Conservation (phyloP, 202 grass and related monocot species). For the Miscanthus sacchariflorus region DNA sequence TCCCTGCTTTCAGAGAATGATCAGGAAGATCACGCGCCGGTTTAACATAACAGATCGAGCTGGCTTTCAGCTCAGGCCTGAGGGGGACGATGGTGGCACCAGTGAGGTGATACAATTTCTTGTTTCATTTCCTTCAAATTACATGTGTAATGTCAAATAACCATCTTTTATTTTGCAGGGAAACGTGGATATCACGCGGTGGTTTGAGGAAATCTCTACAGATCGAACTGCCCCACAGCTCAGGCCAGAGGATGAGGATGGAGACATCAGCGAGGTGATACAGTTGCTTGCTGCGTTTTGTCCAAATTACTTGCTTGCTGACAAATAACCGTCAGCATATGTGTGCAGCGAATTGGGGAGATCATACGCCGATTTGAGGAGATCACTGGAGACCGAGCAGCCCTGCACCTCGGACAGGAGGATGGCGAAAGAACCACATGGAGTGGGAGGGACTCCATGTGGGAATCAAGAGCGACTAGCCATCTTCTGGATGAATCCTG, state of each 20-base stretch:
- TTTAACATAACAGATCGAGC: background rate
- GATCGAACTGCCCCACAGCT: background rate
- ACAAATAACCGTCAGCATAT: background rate
- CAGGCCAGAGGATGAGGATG: constrained; percentile 8
- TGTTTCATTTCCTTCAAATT: background rate
- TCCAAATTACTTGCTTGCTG: background rate
- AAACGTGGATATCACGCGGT: background rate
- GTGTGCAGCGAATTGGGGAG: constrained; percentile 33
- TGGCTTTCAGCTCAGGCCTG: background rate
- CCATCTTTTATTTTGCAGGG: background rate
- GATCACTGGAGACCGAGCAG: constrained; percentile 36
- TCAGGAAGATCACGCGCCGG: background rate
- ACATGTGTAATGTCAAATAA: background rate
- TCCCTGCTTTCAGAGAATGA: background rate
- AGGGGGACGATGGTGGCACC: background rate
- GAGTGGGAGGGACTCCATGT: background rate
- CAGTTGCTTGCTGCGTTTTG: background rate
- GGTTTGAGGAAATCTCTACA: background rate
- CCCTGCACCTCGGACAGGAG: constrained; percentile 24
- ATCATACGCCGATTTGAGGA: constrained; percentile 41
- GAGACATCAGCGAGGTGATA: background rate
- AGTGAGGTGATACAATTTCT: constrained; percentile 10
- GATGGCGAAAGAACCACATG: constrained; percentile 12
- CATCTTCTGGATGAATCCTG: constrained; percentile 39
- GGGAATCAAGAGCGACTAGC: constrained; percentile 26